Evolutionary conservation across 164 flowering plant species (phyloP).

Genomic region (Berberis vulgaris): DNA sequence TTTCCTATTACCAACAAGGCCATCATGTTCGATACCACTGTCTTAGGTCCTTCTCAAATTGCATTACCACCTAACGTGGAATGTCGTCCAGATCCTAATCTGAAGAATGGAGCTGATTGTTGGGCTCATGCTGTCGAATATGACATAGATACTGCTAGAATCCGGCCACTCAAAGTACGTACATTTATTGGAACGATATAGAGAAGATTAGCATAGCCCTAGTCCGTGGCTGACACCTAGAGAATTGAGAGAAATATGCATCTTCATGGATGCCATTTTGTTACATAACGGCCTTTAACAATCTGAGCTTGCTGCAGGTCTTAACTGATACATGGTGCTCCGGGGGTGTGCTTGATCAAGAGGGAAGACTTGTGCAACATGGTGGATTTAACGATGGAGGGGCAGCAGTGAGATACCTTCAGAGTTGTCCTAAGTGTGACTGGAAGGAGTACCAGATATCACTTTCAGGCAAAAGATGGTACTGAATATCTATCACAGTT

Average conservation of each 20-base stretch:
- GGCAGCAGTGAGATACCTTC: slow-evolving; percentile 32
- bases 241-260: not conserved
- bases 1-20: slow-evolving; percentile 51
- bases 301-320: slow-evolving; percentile 26
- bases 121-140: slow-evolving; percentile 55
- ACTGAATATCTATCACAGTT: not conserved
- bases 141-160: slow-evolving; percentile 18
- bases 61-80: slow-evolving; percentile 13
- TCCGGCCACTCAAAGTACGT: slow-evolving; percentile 4
- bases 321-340: slow-evolving; percentile 79
- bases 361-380: slow-evolving; percentile 54
- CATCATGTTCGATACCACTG: slow-evolving; percentile 54
- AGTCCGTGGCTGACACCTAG: too few relatives aligned
- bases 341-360: slow-evolving; percentile 41
- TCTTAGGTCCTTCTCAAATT: slow-evolving; percentile 36
- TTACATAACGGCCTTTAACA: not conserved
- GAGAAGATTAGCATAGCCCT: too few relatives aligned
- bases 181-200: too few relatives aligned
- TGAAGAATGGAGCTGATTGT: slow-evolving; percentile 33
- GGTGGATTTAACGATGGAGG: slow-evolving; percentile 66
- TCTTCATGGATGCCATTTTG: too few relatives aligned
- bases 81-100: slow-evolving; percentile 21
- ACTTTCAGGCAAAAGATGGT: slow-evolving; percentile 59
- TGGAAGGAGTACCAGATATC: slow-evolving; percentile 37
- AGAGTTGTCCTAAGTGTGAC: slow-evolving; percentile 30